Evolutionary conservation across 2,329 filamentous ascomycete genomes (phyloP).

Genomic region (Cucurbitaria berberidis): DNA sequence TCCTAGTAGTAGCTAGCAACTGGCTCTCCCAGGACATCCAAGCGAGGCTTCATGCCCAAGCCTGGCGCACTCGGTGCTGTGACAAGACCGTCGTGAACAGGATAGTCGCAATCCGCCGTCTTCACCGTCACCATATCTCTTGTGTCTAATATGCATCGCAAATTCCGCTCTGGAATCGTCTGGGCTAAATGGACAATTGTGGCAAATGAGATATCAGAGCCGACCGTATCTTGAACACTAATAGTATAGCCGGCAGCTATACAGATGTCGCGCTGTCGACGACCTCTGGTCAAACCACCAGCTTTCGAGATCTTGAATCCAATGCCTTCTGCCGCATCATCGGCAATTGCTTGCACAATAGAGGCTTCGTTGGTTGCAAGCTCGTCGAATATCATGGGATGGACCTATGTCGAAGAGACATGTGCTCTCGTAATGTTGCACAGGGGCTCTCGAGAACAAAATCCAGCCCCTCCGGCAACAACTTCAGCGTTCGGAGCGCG

Average conservation of each 20-base stretch:
- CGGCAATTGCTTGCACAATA: slow-evolving; percentile 23
- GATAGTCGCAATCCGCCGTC: neutral
- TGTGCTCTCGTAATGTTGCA: slow-evolving; percentile 25
- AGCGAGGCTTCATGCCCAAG: neutral
- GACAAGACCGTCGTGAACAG: neutral
- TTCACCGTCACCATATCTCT: neutral
- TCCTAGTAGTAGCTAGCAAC: too few relatives aligned
- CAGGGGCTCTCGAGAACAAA: slow-evolving; percentile 34
- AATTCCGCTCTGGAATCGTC: neutral
- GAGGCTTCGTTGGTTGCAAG: slow-evolving; percentile 20
- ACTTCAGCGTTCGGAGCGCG: slow-evolving; percentile 25
- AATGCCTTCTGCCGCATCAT: slow-evolving; percentile 34
- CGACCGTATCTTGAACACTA: slow-evolving; percentile 29
- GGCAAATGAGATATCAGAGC: slow-evolving; percentile 36
- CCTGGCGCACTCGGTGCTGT: neutral
- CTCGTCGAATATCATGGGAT: slow-evolving; percentile 31
- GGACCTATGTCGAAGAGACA: slow-evolving; percentile 26
- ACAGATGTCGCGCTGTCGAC: slow-evolving; percentile 24
- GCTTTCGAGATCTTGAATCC: slow-evolving; percentile 31
- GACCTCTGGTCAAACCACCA: slow-evolving; percentile 12
- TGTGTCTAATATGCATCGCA: neutral
- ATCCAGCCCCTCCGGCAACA: slow-evolving; percentile 27
- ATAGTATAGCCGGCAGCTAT: slow-evolving; percentile 19
- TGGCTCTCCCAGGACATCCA: neutral
- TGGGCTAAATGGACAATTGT: slow-evolving; percentile 15